phyloP scores from a whole-genome alignment of 345 rosid genomes.

The Hibiscus syriacus region DNA sequence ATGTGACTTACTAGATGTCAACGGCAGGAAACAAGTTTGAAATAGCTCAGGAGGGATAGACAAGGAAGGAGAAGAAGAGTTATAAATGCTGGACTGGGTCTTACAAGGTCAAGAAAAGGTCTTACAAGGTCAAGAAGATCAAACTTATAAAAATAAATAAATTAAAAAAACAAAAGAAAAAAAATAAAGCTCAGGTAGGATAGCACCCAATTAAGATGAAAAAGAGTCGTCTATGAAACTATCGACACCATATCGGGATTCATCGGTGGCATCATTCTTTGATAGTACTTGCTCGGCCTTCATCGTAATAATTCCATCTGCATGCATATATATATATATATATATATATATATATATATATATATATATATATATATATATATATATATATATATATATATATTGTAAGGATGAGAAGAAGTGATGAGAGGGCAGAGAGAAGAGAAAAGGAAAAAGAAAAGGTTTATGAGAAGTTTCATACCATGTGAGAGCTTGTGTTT shows the following conservation, averaged over 20 bases:
- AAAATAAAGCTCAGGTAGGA: neutral
- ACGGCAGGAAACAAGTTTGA: too few species aligned
- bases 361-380: too few species aligned
- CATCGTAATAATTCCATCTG: slow-evolving; percentile 16
- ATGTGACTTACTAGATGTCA: too few species aligned
- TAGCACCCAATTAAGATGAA: slow-evolving; percentile 15
- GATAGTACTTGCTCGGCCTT: too few species aligned
- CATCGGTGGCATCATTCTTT: neutral
- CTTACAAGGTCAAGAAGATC: slow-evolving; percentile 75
- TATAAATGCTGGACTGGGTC: neutral
- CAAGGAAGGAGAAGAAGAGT: neutral
- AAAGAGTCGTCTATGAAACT: neutral
- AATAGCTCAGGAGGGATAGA: neutral
- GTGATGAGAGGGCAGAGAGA: too few species aligned
- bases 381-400: too few species aligned
- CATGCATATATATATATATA: neutral
- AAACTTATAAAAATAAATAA: neutral
- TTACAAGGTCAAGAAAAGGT: neutral
- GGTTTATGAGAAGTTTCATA: neutral
- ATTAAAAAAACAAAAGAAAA: too few species aligned
- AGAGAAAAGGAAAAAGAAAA: neutral
- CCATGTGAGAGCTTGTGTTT: slow-evolving; percentile 32
- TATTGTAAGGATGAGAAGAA: too few species aligned
- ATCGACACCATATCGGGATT: slow-evolving; percentile 2
- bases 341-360: too few species aligned